Percentiles rank a stretch among this genome's conserved stretches.
Conservation (phyloP, 805 yeast genomes). For the Lachancea quebecensis region DNA sequence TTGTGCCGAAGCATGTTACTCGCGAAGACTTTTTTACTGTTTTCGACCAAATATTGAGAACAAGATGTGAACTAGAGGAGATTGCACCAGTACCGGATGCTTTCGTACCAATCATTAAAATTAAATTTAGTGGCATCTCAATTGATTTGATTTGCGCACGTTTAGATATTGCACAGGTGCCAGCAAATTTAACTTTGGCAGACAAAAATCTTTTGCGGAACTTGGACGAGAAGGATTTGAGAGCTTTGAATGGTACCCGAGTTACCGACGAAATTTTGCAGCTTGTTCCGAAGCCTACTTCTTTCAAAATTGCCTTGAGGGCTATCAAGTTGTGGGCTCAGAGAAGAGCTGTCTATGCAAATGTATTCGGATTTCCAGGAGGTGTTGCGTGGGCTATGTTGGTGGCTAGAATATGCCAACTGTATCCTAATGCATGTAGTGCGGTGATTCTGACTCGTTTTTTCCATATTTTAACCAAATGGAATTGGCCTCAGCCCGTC, state of each 20-base stretch:
- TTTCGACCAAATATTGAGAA: constrained; percentile 61
- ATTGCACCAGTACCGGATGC: constrained; percentile 94
- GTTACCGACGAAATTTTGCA: constrained; percentile 91
- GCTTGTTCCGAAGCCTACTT: constrained; percentile 87
- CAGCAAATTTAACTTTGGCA: constrained; percentile 61
- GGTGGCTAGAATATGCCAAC: constrained; percentile 94
- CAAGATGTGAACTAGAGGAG: constrained; percentile 80
- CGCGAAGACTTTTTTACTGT: constrained; percentile 85
- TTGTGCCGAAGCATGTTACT: constrained; percentile 91
- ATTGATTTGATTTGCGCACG: constrained; percentile 86
- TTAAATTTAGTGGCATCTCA: constrained; percentile 84
- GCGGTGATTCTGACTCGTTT: constrained; percentile 87
- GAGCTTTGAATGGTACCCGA: constrained; percentile 91
- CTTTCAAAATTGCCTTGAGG: constrained; percentile 85
- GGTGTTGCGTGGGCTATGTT: constrained; percentile 99
- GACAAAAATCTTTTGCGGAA: constrained; percentile 83
- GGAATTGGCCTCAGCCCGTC: constrained; percentile 99
- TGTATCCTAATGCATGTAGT: constrained; percentile 93
- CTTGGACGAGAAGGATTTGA: constrained; percentile 82
- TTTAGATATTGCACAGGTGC: constrained; percentile 78
- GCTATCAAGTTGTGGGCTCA: constrained; percentile 97
- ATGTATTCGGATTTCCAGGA: constrained; percentile 96
- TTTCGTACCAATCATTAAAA: constrained; percentile 91
- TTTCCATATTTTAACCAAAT: constrained; percentile 74
- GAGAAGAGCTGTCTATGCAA: constrained; percentile 87